Evolutionary conservation across 139 green algal species (phyloP).

Genomic region (Gonium pectorale): DNA sequence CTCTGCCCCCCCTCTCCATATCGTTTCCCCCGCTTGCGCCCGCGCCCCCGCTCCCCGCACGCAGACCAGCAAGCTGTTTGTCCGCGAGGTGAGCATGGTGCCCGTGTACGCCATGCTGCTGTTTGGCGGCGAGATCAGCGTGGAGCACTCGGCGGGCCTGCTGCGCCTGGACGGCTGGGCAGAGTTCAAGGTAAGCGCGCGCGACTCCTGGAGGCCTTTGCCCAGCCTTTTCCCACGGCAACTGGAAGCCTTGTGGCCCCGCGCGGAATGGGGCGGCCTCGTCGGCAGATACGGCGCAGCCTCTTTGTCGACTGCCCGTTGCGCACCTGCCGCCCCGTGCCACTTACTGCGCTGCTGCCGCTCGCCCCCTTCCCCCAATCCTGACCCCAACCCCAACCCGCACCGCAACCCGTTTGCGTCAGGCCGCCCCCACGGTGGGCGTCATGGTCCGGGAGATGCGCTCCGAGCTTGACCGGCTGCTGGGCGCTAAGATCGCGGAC

Average conservation of each 20-base stretch:
- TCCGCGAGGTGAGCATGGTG: conserved; percentile 83
- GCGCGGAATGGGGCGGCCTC: no score
- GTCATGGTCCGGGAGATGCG: conserved; percentile 86
- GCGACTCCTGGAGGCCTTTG: no score
- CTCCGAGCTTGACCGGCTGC: conserved; percentile 69
- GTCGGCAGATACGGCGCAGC: no score
- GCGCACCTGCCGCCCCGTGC: no score
- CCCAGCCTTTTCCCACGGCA: no score
- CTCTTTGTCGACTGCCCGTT: no score
- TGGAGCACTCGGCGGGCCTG: conserved; percentile 64
- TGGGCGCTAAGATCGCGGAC: conserved; percentile 80
- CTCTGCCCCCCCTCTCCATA: background rate
- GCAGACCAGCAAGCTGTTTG: conserved; percentile 69
- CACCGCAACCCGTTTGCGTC: no score
- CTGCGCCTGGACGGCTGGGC: conserved; percentile 72
- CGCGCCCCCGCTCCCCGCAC: background rate
- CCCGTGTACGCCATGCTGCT: conserved; percentile 88
- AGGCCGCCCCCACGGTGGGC: conserved; percentile 55
- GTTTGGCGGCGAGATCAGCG: conserved; percentile 81
- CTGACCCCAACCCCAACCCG: no score
- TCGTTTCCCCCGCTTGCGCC: background rate
- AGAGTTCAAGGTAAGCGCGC: conserved; percentile 66
- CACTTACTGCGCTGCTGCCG: no score
- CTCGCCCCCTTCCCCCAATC: no score
- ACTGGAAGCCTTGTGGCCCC: background rate